Base-by-base conservation (phyloP, 2,329 filamentous ascomycete genomes). In the Hypoxylon sp. region DNA sequence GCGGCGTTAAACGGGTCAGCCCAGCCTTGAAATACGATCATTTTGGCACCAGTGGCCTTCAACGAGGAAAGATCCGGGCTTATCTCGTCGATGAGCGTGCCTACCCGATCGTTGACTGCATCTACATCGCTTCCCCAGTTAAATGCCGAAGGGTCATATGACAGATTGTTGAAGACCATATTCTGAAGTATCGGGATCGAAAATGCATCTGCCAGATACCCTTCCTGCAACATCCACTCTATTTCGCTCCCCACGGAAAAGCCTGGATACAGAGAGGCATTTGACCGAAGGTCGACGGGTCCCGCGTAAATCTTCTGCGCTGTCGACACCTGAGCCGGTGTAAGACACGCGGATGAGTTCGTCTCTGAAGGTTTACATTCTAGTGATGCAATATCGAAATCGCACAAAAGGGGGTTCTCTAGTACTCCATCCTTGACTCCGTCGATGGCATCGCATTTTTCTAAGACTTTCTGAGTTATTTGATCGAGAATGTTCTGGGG, bases 141-240 rank as follows among this genome's bases (percentile, higher is more conserved):
- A 67, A 82, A 83, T 1, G 46, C 70, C 2, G 60, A 64, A 10
- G 74, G 61, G 64, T 82, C 72, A 59, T 80, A 83, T 24, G 55
- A 69, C 6, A 81, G 62, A 58, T 81, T 72, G 46, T 80, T 53
- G 62, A 79, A 82, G 5, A 81, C 79, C 13, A 83, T 73, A 54
- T 83, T 82, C 62, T 82, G 80, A n/a, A 84, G 65, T 8, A 82
- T 77, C 1, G 79, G 80, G 2, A 80, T 73, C 11, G 77, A 76
- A 68, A 80, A 83, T 3, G 72, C 74, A 3, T 78, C 44, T 2
- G 79, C 75, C 0, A 83, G 72, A 1, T 51, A 31, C 3, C 74
- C 75, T 72, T 82, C 79, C 65, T 81, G 80, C 1, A 68, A 10
- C 3, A 76, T 53, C 81, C 80, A 82, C 47, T 78, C 72, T 6